These are phyloP conservation scores for Wallacemonas collosoma DNA, from an alignment of 208 protist species.

Conservation along the genomic window DNA sequence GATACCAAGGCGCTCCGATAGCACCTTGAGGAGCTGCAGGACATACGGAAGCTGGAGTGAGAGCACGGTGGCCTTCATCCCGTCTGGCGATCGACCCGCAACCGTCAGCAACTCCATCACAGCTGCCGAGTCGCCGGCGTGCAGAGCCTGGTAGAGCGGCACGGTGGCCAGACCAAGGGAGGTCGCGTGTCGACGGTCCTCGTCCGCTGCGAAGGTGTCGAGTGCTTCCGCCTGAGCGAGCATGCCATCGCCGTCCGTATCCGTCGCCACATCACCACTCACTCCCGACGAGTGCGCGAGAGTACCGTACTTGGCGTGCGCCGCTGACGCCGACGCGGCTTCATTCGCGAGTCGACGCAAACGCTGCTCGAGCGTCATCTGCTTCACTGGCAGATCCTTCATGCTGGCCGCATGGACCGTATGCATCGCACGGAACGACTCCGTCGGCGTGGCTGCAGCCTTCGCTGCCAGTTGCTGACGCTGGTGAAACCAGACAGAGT, in stretches of 20 bases:
- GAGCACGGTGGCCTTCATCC: slow-evolving; percentile 67
- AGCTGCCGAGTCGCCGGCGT: slow-evolving; percentile 70
- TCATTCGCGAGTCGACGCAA: slow-evolving; percentile 50
- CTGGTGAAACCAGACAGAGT: slow-evolving; percentile 49
- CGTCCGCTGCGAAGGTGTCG: too few species aligned
- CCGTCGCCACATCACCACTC: neutral
- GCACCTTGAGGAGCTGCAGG: slow-evolving; percentile 72
- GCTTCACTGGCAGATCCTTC: slow-evolving; percentile 70
- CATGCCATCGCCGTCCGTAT: slow-evolving; percentile 1
- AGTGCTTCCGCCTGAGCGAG: too few species aligned
- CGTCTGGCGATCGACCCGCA: slow-evolving; percentile 43
- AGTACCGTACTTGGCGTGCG: slow-evolving; percentile 15
- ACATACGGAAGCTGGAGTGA: slow-evolving; percentile 77
- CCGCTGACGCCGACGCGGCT: slow-evolving; percentile 20
- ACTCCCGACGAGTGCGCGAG: neutral
- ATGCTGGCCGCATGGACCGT: slow-evolving; percentile 63
- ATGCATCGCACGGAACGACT: slow-evolving; percentile 51
- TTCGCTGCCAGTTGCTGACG: slow-evolving; percentile 53
- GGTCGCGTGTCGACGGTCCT: slow-evolving; percentile 5
- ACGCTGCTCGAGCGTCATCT: slow-evolving; percentile 74
- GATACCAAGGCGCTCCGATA: slow-evolving; percentile 63
- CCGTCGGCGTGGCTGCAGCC: slow-evolving; percentile 46
- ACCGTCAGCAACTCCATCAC: slow-evolving; percentile 86
- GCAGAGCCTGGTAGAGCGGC: slow-evolving; percentile 85
- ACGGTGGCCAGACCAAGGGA: slow-evolving; percentile 79